Evolutionary conservation across 2,329 filamentous ascomycete species (phyloP).

Genomic region (Colletotrichum camelliae): DNA sequence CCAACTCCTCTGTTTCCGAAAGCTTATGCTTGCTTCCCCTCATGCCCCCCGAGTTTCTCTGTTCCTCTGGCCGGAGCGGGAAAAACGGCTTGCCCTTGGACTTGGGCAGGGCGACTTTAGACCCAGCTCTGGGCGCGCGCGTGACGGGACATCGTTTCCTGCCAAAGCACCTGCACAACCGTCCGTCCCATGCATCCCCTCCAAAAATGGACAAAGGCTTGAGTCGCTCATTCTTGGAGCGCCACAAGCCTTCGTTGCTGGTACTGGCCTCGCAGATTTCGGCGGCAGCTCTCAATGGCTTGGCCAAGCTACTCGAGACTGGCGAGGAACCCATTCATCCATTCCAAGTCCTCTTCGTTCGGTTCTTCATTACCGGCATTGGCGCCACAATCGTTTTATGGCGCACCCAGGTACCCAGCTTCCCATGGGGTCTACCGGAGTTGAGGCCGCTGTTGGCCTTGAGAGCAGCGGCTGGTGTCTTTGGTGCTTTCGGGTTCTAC

Average conservation of each 20-base stretch:
- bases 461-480: not conserved
- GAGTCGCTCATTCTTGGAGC: conserved; percentile 1
- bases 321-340: conserved; percentile 5
- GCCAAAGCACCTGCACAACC: not conserved
- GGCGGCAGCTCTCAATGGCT: conserved; percentile 5
- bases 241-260: conserved; percentile 6
- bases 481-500: conserved; percentile 5
- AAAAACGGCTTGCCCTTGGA: not conserved
- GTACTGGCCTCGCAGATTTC: conserved; percentile 5
- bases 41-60: not conserved
- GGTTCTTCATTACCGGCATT: conserved; percentile 7
- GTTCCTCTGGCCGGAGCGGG: not conserved
- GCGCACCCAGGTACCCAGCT: not conserved
- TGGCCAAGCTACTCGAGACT: conserved; percentile 9
- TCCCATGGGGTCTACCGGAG: not conserved
- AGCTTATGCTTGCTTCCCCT: not conserved
- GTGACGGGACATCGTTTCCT: not conserved
- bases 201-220: not conserved
- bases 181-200: not conserved
- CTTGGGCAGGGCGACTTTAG: not conserved
- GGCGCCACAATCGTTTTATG: not conserved
- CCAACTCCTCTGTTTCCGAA: not conserved
- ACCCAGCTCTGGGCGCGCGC: not conserved
- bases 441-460: not conserved
- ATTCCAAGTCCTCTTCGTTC: conserved; percentile 13